Percentiles rank a stretch among this genome's conserved stretches.
Conservation (phyloP, 306 rosid species). For the Fagus sylvatica region DNA sequence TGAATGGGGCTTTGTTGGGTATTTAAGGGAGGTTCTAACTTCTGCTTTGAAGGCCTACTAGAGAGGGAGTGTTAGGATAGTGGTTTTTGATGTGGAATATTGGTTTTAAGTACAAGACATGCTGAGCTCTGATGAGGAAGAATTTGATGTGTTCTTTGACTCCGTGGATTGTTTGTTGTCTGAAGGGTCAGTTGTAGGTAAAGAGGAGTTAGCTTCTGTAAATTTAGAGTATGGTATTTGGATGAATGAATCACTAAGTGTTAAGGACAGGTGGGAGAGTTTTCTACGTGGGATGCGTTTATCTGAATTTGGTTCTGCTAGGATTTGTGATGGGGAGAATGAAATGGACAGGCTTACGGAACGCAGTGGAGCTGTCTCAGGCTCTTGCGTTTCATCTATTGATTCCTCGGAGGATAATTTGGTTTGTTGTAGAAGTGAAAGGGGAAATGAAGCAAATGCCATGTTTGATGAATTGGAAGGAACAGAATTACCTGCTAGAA, state of each 20-base stretch:
- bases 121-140: constrained; percentile 65
- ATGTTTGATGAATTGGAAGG: constrained; percentile 22
- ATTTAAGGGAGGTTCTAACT: constrained; percentile 26
- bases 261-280: constrained; percentile 57
- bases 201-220: constrained; percentile 21
- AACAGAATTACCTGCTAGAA: constrained; percentile 17
- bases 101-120: constrained; percentile 53
- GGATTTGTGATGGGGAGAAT: constrained; percentile 24
- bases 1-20: constrained; percentile 41
- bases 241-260: constrained; percentile 74
- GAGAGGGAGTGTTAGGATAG: constrained; percentile 23
- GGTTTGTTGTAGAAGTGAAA: constrained; percentile 19
- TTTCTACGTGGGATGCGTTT: constrained; percentile 67
- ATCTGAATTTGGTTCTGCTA: constrained; percentile 34
- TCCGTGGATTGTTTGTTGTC: constrained; percentile 59
- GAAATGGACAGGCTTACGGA: constrained; percentile 41
- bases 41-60: constrained; percentile 1
- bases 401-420: constrained; percentile 22
- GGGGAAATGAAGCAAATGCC: constrained; percentile 12
- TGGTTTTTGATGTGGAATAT: constrained; percentile 54
- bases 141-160: constrained; percentile 72
- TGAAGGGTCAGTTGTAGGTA: constrained; percentile 34
- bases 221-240: constrained; percentile 57
- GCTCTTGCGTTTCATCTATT: constrained; percentile 19
- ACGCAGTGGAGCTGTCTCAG: constrained; percentile 43